Evolutionary conservation across 257 asterid species (phyloP), one percentile per base, ranked within the genome.

Genomic region (Jaltomata sinuosa): DNA sequence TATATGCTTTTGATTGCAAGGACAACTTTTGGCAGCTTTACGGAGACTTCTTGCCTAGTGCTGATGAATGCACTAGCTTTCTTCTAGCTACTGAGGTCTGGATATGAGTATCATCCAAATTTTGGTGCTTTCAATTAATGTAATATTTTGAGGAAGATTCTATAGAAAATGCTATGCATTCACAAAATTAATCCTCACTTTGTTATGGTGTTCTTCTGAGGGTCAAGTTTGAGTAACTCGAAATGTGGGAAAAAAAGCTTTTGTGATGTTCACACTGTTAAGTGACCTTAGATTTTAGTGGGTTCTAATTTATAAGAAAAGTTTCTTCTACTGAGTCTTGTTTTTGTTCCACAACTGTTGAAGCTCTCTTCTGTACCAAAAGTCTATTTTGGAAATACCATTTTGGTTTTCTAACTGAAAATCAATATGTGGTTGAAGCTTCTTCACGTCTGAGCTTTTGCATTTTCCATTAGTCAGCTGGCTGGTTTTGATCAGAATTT

Each of bases 1-100:
- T 96, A 79, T 89, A 93, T 42, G 93, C 98, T 54, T 91, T 96
- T 87, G 99, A 96, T 92, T 93, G 98, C 98, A 93, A 91, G 86
- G 98, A 91, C 84, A 96, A 93, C 84, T 96, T 96, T 90, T 96
- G 98, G 99, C 97, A 92, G 91, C 92, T 96, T 59, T 96, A 94
- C 87, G 97, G 98, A 79, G 98, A 96, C 90, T 96, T 94, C 87
- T 93, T 94, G 88, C 99, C 99, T 69, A 84, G 91, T 87, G 91
- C 92, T 57, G 97, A 93, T 85, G 99, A 96, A 86, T 93, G 97
- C 87, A 90, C 96, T 80, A 96, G 96, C 93, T 91, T 94, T 80
- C 98, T 96, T 93, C 96, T 93, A 25, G 99, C 99, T 82, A 92
- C 93, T 31, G 98, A 96, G 99, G 98, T 96, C 57, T 79, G 97